Conservation (phyloP, 2,329 filamentous ascomycete genomes). For the Aureobasidium melanogenum region DNA sequence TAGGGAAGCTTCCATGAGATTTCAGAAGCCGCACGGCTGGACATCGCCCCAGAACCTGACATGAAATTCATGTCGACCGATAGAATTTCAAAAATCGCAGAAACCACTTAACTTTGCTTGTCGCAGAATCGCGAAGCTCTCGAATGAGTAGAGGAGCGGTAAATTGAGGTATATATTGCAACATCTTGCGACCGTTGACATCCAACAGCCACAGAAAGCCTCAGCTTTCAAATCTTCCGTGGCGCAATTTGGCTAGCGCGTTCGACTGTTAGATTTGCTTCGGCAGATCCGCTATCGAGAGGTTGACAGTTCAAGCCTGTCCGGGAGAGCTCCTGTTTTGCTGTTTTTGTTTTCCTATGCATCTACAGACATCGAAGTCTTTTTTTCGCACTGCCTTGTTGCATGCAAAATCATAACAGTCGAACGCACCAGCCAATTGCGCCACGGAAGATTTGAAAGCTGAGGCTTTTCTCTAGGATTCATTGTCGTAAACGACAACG, state of each 20-base stretch:
- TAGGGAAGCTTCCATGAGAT: too few relatives aligned
- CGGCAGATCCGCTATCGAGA: neutral
- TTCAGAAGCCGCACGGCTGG: too few relatives aligned
- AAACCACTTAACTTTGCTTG: too few relatives aligned
- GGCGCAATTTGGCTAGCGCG: conserved; percentile 1
- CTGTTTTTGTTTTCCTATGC: neutral
- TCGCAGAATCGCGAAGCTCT: too few relatives aligned
- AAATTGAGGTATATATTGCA: neutral
- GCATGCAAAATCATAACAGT: neutral
- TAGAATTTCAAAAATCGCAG: too few relatives aligned
- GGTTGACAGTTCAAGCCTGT: conserved; percentile 2
- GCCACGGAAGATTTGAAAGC: neutral
- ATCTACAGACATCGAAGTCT: neutral
- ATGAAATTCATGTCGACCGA: too few relatives aligned
- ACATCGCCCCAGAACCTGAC: too few relatives aligned
- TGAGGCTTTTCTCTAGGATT: neutral
- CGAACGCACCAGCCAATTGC: neutral
- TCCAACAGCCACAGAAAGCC: neutral
- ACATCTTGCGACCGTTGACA: neutral
- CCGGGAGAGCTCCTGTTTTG: neutral
- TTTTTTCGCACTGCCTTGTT: neutral
- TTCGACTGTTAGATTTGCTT: neutral
- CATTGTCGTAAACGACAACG: neutral
- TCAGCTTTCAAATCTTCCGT: neutral
- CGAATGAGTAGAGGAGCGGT: too few relatives aligned